These are phyloP conservation scores for Neurospora tetraspora DNA, from an alignment of 495 filamentous ascomycete genomes.

Conservation along the genomic window DNA sequence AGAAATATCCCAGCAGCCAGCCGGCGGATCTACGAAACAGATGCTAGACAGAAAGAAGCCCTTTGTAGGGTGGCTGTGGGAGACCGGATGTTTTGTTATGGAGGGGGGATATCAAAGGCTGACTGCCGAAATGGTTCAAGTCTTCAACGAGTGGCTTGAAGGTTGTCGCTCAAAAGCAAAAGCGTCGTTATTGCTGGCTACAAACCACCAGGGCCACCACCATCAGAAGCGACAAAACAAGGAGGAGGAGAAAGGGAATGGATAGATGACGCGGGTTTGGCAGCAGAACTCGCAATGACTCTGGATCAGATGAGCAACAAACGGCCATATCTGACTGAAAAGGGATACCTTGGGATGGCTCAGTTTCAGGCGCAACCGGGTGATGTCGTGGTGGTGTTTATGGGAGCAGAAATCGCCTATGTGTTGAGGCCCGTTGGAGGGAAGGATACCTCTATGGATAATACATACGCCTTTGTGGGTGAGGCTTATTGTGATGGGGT, in stretches of 20 bases:
- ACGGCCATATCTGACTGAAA: background rate
- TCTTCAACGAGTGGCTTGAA: background rate
- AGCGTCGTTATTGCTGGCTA: background rate
- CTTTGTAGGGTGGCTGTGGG: too few species aligned
- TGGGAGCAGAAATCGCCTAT: background rate
- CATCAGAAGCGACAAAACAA: background rate
- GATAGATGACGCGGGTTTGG: background rate
- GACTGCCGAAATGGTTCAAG: background rate
- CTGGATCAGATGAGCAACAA: background rate
- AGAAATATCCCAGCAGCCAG: too few species aligned
- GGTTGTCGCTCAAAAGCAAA: background rate
- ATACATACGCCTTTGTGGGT: background rate
- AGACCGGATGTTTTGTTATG: too few species aligned
- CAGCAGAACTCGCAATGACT: background rate
- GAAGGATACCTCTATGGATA: background rate
- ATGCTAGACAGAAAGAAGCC: too few species aligned
- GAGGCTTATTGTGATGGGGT: background rate
- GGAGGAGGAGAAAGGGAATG: background rate
- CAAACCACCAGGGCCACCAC: background rate
- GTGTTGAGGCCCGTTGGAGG: background rate
- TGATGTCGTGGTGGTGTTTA: background rate
- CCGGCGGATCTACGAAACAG: too few species aligned
- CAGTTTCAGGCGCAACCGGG: background rate
- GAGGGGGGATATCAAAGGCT: background rate
- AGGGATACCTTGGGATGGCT: background rate